These are phyloP conservation scores for Musa itinerans DNA, from an alignment of 176 grass and related monocot genomes.

Conservation along the genomic window DNA sequence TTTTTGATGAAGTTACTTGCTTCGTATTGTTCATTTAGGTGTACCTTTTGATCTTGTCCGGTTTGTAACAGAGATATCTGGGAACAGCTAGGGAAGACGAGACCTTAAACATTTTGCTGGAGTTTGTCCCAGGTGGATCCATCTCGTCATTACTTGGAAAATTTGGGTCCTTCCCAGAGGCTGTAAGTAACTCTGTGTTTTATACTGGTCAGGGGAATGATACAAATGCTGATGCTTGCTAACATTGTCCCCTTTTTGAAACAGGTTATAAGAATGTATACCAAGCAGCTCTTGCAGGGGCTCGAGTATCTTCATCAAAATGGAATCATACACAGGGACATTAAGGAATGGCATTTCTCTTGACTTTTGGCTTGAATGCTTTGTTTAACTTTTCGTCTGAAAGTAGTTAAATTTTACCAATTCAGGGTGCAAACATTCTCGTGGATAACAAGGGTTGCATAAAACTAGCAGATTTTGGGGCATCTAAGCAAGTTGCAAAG, in stretches of 20 bases:
- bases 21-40: constrained; percentile 5
- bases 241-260: constrained; percentile 15
- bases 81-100: constrained; percentile 79
- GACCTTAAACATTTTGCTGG: constrained; percentile 83
- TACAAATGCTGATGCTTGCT: neutral
- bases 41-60: constrained; percentile 14
- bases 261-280: constrained; percentile 97
- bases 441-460: constrained; percentile 99
- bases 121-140: constrained; percentile 95
- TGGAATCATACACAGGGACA: constrained; percentile 97
- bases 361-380: constrained; percentile 2
- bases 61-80: constrained; percentile 71
- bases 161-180: constrained; percentile 85
- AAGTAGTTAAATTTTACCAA: constrained; percentile 19
- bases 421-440: constrained; percentile 95
- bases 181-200: constrained; percentile 36
- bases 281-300: constrained; percentile 84
- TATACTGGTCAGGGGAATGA: constrained; percentile 1
- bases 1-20: neutral
- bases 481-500: constrained; percentile 93
- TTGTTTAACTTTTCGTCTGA: constrained; percentile 2
- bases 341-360: constrained; percentile 48
- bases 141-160: constrained; percentile 88
- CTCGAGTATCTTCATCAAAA: constrained; percentile 89
- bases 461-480: constrained; percentile 97